phyloP scores from a whole-genome alignment of 352 stramenopile species.

The Pythium angustatum region DNA sequence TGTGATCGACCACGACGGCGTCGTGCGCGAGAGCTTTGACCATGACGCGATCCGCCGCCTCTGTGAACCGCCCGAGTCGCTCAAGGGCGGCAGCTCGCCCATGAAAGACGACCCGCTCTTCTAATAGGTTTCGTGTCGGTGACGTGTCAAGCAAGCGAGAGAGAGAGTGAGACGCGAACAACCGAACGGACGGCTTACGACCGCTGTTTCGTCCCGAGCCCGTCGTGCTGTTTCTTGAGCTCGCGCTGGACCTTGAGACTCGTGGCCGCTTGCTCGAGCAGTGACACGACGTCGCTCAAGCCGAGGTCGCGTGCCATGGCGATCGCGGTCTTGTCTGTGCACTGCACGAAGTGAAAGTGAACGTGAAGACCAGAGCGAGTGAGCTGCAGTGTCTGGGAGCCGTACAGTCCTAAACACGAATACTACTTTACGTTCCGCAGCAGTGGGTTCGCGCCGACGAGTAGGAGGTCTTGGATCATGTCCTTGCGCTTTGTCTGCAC shows the following conservation, averaged over 20 bases:
- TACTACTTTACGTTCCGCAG: conserved; percentile 47
- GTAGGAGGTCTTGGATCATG: conserved; percentile 57
- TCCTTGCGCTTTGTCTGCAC: conserved; percentile 50
- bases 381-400: no score
- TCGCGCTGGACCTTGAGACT: conserved; percentile 32
- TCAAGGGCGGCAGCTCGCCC: conserved; percentile 70
- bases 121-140: no score
- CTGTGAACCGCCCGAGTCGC: conserved; percentile 72
- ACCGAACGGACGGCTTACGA: background rate
- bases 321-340: conserved; percentile 52
- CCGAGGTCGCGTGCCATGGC: conserved; percentile 33
- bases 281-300: conserved; percentile 30
- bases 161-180: background rate
- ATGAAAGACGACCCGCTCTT: conserved; percentile 86
- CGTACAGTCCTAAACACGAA: background rate
- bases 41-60: conserved; percentile 49
- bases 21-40: conserved; percentile 59
- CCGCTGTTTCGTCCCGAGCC: background rate
- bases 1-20: conserved; percentile 61
- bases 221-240: conserved; percentile 24
- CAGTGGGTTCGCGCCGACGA: conserved; percentile 55
- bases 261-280: conserved; percentile 42
- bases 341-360: conserved; percentile 25
- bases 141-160: no score
- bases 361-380: background rate